phyloP scores from a whole-genome alignment of 1,139 yeast species.

The Candida sanyaensis region DNA sequence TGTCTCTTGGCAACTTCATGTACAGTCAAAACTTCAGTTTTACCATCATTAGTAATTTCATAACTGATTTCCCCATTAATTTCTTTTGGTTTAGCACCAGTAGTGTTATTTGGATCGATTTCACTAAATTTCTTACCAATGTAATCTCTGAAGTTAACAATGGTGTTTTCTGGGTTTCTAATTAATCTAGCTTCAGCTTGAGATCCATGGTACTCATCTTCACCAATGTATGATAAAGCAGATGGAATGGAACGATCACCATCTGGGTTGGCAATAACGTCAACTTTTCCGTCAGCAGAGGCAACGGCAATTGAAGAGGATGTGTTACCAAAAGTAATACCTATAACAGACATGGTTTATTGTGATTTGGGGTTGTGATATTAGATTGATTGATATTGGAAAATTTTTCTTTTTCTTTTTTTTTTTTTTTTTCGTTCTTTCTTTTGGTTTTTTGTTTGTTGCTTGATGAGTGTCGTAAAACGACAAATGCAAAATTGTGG shows the following conservation, averaged over 20 bases:
- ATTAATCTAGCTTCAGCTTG: constrained; percentile 93
- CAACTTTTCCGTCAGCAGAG: constrained; percentile 85
- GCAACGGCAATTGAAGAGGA: constrained; percentile 94
- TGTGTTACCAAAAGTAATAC: constrained; percentile 96
- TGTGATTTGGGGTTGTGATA: neutral
- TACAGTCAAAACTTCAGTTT: constrained; percentile 54
- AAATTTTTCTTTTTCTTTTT: neutral
- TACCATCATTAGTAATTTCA: constrained; percentile 53
- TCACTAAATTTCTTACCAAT: constrained; percentile 75
- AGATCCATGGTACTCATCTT: constrained; percentile 95
- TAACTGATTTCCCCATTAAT: constrained; percentile 72
- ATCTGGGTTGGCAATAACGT: constrained; percentile 97
- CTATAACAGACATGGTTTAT: constrained; percentile 59
- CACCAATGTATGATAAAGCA: constrained; percentile 86
- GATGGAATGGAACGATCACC: constrained; percentile 98
- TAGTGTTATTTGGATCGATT: constrained; percentile 62
- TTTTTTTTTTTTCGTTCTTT: neutral
- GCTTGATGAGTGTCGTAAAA: neutral
- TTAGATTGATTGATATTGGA: neutral
- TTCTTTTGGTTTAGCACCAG: constrained; percentile 69
- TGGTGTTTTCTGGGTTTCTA: constrained; percentile 86
- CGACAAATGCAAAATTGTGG: neutral
- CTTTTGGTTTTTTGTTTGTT: neutral
- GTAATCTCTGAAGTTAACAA: constrained; percentile 91
- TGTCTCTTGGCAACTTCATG: constrained; percentile 86